Base-by-base conservation (phyloP, 2,329 filamentous ascomycete species). In the Aplosporella prunicola region DNA sequence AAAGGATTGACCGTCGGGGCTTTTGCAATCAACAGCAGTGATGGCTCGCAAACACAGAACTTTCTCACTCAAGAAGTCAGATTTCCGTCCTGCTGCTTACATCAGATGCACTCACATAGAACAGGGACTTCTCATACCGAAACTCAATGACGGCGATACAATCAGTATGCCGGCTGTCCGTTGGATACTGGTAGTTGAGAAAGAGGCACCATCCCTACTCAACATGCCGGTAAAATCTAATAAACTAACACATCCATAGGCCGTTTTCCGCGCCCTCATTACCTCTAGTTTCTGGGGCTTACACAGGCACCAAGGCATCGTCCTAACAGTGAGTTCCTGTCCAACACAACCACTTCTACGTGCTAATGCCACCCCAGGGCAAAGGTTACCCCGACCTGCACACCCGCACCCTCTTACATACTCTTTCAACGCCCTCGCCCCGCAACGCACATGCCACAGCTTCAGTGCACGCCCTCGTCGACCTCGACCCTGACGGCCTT, bases 381-480 rank as follows among this genome's bases (percentile, higher is more conserved):
- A 91, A 88, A 65, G 85, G 85, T 2, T 91, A 86, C 50, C 83
- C 85, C 0, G 85, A 91, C 47, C 62, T 89, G 32, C 69, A 72
- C 1, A 86, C 82, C 0, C 68, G 81, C 6, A 67, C 68, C 11
- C 78, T 89, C 36, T 60, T 89, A 1, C 66, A 68, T 27, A 53
- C 65, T 9, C 38, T 86, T 1, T 67, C 71, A 24, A 53, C 48
- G 0, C 56, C 55, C 7, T 62, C 61, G 14, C 71, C 72, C 0
- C 51, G 57, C 1, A 56, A 81, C 15, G 47, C 46, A 24, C 56
- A 56, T 20, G 36, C 47, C 5, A 45, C 39, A 9, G 47, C 53
- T 9, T 72, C 74, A 2, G 71, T 84, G 5, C 69, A 75, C 35
- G 74, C 69, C 0, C 62, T 91, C 0, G 71, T 83, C 2, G 85